Evolutionary conservation across 768 basidiomycete genomes (phyloP).

Genomic region (Trametes punicea): DNA sequence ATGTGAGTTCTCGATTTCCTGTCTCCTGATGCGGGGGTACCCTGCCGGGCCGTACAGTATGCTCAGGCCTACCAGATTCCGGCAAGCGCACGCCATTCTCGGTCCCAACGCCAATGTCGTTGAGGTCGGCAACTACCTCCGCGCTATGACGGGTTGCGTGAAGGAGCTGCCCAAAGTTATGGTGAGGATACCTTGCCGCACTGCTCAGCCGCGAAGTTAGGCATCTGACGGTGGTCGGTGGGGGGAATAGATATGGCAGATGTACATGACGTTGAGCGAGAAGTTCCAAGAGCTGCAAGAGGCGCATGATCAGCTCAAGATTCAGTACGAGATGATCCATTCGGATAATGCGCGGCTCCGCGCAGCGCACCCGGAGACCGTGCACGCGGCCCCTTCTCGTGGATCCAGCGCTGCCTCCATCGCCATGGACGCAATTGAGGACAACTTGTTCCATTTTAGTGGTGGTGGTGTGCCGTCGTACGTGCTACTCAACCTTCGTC

Average conservation of each 20-base stretch:
- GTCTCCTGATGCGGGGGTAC: not conserved
- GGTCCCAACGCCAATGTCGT: not conserved
- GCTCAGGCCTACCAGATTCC: not conserved
- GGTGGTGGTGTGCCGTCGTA: too few species aligned
- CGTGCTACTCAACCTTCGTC: too few species aligned
- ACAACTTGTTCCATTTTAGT: too few species aligned
- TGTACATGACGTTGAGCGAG: not conserved
- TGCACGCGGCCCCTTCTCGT: not conserved
- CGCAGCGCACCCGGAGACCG: not conserved
- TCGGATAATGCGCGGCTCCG: not conserved
- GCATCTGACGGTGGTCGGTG: not conserved
- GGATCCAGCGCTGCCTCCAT: not conserved
- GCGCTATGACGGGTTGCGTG: not conserved
- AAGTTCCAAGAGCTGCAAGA: not conserved
- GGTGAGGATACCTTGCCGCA: not conserved
- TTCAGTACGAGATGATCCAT: not conserved
- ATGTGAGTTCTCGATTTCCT: not conserved
- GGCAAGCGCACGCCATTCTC: not conserved
- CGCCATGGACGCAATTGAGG: not conserved
- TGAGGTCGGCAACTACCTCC: not conserved
- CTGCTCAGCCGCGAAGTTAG: not conserved
- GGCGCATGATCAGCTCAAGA: not conserved
- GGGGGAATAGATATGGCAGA: not conserved
- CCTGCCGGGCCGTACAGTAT: too few species aligned
- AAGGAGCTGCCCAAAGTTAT: not conserved